phyloP scores from a whole-genome alignment of 2,329 filamentous ascomycete genomes.

The Neopestalotiopsis sp. region DNA sequence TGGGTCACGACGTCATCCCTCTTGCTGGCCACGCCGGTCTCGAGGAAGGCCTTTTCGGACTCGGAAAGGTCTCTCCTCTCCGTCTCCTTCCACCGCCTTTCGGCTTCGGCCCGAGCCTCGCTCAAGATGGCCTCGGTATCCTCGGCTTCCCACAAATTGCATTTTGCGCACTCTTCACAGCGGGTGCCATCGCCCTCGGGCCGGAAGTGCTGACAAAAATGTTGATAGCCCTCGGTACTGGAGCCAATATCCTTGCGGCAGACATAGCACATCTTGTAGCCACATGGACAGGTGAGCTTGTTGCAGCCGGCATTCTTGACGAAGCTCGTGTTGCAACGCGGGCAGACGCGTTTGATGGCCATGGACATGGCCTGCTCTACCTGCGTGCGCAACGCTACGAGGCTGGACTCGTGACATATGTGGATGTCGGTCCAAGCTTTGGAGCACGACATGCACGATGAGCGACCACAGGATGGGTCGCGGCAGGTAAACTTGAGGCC shows the following conservation, averaged over 20 bases:
- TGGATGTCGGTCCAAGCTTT: constrained; percentile 90
- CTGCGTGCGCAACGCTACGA: constrained; percentile 82
- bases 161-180: constrained; percentile 81
- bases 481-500: constrained; percentile 81
- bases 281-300: constrained; percentile 93
- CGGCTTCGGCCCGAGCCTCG: constrained; percentile 73
- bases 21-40: constrained; percentile 50
- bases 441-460: constrained; percentile 81
- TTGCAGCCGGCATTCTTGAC: constrained; percentile 96
- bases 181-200: constrained; percentile 73
- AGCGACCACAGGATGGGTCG: constrained; percentile 68
- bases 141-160: constrained; percentile 80
- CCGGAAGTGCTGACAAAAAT: constrained; percentile 96
- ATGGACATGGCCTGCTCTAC: constrained; percentile 93
- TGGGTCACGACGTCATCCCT: constrained; percentile 23
- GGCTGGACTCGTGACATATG: constrained; percentile 84
- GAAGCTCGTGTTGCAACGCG: constrained; percentile 87
- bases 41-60: constrained; percentile 61
- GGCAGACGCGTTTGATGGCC: constrained; percentile 94
- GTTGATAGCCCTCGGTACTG: constrained; percentile 76
- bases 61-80: constrained; percentile 64
- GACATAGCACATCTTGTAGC: constrained; percentile 98
- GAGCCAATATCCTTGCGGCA: constrained; percentile 78
- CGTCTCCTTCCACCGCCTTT: constrained; percentile 71
- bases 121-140: constrained; percentile 72